phyloP scores from a whole-genome alignment of 768 basidiomycete genomes.

The Psilocybe sp. region DNA sequence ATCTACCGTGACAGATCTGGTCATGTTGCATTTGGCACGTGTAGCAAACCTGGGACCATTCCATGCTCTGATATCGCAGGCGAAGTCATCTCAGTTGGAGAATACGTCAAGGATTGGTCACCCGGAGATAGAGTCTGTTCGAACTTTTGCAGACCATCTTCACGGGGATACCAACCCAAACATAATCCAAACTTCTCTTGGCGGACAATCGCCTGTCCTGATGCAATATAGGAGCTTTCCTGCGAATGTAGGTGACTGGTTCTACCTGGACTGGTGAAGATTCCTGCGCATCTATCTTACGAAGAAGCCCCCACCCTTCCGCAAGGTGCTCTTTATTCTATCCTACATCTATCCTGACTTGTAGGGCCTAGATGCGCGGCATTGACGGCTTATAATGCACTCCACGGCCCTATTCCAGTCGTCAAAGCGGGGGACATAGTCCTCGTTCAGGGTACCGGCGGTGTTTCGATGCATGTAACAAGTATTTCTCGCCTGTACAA shows the following conservation, averaged over 20 bases:
- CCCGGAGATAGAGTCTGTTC: conserved; percentile 54
- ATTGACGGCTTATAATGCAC: conserved; percentile 62
- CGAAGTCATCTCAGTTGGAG: conserved; percentile 48
- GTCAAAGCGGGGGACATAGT: conserved; percentile 60
- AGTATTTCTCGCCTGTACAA: background rate
- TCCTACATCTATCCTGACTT: background rate
- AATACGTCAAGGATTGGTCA: conserved; percentile 46
- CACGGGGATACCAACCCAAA: conserved; percentile 37
- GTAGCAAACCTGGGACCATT: conserved; percentile 22
- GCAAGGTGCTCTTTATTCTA: too few relatives aligned
- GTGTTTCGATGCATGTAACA: conserved; percentile 45
- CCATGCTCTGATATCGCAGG: conserved; percentile 55
- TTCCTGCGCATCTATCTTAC: conserved; percentile 53
- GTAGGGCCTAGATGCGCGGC: conserved; percentile 41
- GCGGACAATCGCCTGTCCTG: background rate
- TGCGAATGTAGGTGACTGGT: background rate
- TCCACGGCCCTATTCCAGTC: conserved; percentile 45
- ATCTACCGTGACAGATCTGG: background rate
- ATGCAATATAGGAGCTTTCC: conserved; percentile 3
- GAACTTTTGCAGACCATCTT: conserved; percentile 50
- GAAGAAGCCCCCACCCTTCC: conserved; percentile 66
- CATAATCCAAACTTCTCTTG: conserved; percentile 30
- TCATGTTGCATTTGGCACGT: background rate
- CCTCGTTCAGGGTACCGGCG: conserved; percentile 55
- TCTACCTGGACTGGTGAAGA: background rate